These are phyloP conservation scores for Cyclotella atomus DNA, from an alignment of 108 stramenopile genomes.

Conservation along the genomic window DNA sequence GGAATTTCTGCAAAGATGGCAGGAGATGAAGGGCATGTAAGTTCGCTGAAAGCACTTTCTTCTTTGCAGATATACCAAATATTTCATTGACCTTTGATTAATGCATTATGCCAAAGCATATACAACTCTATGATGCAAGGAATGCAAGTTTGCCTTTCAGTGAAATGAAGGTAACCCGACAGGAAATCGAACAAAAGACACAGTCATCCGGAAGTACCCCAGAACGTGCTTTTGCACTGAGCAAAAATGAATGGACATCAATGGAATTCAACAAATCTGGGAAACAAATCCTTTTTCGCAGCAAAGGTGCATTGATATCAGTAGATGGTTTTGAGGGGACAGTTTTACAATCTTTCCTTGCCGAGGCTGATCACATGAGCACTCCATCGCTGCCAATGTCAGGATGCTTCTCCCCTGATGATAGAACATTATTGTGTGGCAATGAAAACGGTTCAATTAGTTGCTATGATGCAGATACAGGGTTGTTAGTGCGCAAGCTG, in stretches of 20 bases:
- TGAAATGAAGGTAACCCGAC: constrained; percentile 66
- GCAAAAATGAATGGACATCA: constrained; percentile 54
- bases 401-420: constrained; percentile 77
- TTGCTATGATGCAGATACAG: constrained; percentile 68
- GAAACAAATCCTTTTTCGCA: constrained; percentile 68
- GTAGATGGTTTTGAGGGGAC: constrained; percentile 85
- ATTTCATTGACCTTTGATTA: too few species aligned
- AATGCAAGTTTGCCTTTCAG: constrained; percentile 79
- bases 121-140: constrained; percentile 85
- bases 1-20: constrained; percentile 63
- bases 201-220: constrained; percentile 23
- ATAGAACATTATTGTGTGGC: constrained; percentile 64
- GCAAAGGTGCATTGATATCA: constrained; percentile 55
- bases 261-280: constrained; percentile 80
- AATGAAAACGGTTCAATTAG: constrained; percentile 71
- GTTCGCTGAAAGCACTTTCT: constrained; percentile 22
- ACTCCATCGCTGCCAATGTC: constrained; percentile 34
- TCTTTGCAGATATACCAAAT: too few species aligned
- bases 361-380: constrained; percentile 26
- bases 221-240: constrained; percentile 45
- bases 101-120: too few species aligned
- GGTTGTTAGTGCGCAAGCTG: constrained; percentile 56
- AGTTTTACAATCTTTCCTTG: constrained; percentile 60
- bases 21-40: constrained; percentile 61
- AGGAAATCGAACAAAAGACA: constrained; percentile 52